Evolutionary conservation across 2,329 filamentous ascomycete species (phyloP), one percentile per base, ranked within the genome.

Genomic region (Monosporascus sp.): DNA sequence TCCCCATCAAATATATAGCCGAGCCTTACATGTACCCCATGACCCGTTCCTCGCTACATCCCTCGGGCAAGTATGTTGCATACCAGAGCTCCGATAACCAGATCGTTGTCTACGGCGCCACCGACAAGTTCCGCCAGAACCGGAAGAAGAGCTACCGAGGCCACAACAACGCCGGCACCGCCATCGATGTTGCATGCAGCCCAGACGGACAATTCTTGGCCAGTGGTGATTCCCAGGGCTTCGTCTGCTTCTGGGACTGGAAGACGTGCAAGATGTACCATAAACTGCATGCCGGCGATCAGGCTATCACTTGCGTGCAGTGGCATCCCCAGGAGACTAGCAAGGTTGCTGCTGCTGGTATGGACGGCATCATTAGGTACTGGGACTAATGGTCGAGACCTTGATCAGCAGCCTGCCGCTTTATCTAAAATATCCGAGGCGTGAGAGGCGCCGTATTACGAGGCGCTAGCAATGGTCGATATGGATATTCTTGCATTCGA

Each of bases 241-340:
- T 83, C 65, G 84, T 96, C 47, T 96, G 89, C 72, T 97, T 97
- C 74, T 99, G 92, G 90, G 94, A 97, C 72, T 99, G 92, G 90
- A 99, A 99, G 82, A 97, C 91, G 39, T 96, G 93, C 71, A 97
- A 97, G 75, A 93, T 99, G 91, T 96, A 90, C 73, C 90, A 96
- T 74, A 97, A 97, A 79, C 84, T 99, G 59, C 83, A 88, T 72
- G 92, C 90, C 24, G 85, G 89, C 54, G 91, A 90, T 51, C 83
- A 87, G 50, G 84, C 92, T 5, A 80, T 97, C 51, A 90, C 90
- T n/a, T 89, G 87, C 60, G 83, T 94, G 53, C 88, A 89, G 68
- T 99, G 94, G 93, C 92, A 97, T 71, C 91, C 93, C n/a, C 89
- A 97, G 73, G 94, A 99, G 78, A 94, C 88, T 18, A 94, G 88